These are phyloP conservation scores for Apiotrichum veenhuisii DNA, from an alignment of 1,284 basidiomycete genomes.

Conservation along the genomic window DNA sequence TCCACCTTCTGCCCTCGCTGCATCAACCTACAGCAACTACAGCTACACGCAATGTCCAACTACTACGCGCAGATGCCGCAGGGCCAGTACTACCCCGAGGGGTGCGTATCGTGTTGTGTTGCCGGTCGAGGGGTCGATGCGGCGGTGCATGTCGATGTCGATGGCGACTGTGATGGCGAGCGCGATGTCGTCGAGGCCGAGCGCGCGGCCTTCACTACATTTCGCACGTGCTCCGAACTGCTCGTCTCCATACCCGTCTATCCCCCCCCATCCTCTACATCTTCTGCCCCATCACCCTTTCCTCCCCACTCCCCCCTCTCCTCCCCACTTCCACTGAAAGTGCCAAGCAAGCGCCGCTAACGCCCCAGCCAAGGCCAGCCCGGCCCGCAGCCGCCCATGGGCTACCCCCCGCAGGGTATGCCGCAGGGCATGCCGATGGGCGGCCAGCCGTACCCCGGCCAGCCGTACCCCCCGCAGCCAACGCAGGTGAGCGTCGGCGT, in stretches of 20 bases:
- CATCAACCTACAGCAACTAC: too few species aligned
- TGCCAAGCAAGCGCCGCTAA: too few species aligned
- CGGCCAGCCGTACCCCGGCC: background rate
- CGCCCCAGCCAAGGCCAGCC: background rate
- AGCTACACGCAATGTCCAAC: background rate
- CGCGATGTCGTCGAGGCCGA: too few species aligned
- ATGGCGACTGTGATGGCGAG: background rate
- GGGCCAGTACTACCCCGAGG: constrained; percentile 1
- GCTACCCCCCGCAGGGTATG: background rate
- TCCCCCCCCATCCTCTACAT: too few species aligned
- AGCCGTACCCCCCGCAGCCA: background rate
- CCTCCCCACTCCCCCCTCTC: background rate
- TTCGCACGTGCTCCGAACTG: too few species aligned
- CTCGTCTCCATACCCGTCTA: too few species aligned
- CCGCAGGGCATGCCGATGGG: constrained; percentile 1
- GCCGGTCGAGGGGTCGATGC: background rate
- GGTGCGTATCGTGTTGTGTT: background rate
- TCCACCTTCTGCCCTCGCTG: too few species aligned
- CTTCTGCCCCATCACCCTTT: too few species aligned
- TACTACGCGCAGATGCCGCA: constrained; percentile 4
- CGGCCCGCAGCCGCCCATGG: background rate
- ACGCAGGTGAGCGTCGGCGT: constrained; percentile 1
- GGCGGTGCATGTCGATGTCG: background rate
- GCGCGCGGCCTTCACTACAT: too few species aligned
- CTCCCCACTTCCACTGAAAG: background rate